Evolutionary conservation across 352 stramenopile genomes (phyloP).

Genomic region (Globisporangium cederbergense): DNA sequence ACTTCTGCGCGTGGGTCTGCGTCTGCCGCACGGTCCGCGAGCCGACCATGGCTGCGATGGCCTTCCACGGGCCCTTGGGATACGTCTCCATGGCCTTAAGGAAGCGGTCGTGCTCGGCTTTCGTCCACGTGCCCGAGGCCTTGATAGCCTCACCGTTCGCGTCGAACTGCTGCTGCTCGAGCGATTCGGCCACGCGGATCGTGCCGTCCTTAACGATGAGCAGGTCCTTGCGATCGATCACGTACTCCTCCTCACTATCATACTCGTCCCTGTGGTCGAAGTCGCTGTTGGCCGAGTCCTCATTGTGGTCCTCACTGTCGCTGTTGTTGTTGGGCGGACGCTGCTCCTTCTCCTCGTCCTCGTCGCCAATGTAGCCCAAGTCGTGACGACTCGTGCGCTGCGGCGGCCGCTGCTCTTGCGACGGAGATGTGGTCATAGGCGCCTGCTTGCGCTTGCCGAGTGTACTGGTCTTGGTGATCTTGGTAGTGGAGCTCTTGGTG

Average conservation of each 20-base stretch:
- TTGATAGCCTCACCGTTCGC: slow-evolving; percentile 30
- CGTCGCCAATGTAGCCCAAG: not conserved
- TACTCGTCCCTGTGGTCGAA: slow-evolving; percentile 20
- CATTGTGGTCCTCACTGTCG: slow-evolving; percentile 1
- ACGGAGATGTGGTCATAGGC: not conserved
- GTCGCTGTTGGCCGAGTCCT: slow-evolving; percentile 4
- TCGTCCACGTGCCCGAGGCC: slow-evolving; percentile 21
- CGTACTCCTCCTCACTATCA: slow-evolving; percentile 28
- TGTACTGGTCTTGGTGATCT: not conserved
- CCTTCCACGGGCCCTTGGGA: slow-evolving; percentile 22
- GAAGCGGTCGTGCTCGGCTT: slow-evolving; percentile 23
- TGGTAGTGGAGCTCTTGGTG: not conserved
- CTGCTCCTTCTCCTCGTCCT: slow-evolving; percentile 6
- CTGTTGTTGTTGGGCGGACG: slow-evolving; percentile 1
- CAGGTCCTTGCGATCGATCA: slow-evolving; percentile 66
- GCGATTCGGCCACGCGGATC: slow-evolving; percentile 58
- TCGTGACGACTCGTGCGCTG: not conserved
- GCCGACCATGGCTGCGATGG: slow-evolving; percentile 23
- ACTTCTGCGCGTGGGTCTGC: slow-evolving; percentile 40
- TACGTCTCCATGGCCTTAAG: slow-evolving; percentile 24
- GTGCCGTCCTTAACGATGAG: slow-evolving; percentile 76
- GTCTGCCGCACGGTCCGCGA: slow-evolving; percentile 20
- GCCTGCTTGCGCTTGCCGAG: slow-evolving; percentile 10
- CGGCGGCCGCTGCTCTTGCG: not conserved
- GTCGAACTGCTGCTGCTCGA: slow-evolving; percentile 53